Evolutionary conservation across 2,329 filamentous ascomycete genomes (phyloP).

Genomic region (Alternaria triticimaculans): DNA sequence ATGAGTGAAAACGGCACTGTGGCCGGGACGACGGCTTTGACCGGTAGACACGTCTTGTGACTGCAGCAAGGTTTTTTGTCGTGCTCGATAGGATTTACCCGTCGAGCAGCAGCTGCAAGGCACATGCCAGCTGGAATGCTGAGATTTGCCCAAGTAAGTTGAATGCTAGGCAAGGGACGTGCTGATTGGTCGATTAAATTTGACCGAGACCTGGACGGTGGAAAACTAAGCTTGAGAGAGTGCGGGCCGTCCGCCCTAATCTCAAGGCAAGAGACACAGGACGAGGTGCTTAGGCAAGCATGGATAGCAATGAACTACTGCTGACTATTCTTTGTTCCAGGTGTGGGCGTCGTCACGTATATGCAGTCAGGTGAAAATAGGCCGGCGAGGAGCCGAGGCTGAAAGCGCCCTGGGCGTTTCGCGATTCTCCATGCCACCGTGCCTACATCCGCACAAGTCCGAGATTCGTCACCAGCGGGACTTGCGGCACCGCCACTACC

Average conservation of each 20-base stretch:
- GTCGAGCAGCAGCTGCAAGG: constrained; percentile 40
- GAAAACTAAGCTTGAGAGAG: constrained; percentile 29
- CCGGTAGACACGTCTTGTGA: constrained; percentile 43
- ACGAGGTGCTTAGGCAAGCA: constrained; percentile 16
- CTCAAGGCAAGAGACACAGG: constrained; percentile 12
- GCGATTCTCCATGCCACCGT: constrained; percentile 28
- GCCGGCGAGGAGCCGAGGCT: constrained; percentile 25
- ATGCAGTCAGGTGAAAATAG: constrained; percentile 19
- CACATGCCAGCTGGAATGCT: constrained; percentile 31
- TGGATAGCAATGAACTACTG: constrained; percentile 11
- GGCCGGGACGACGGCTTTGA: constrained; percentile 29
- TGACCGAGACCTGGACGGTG: constrained; percentile 29
- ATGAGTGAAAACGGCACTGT: constrained; percentile 24
- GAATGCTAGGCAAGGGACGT: constrained; percentile 12
- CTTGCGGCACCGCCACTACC: constrained; percentile 35
- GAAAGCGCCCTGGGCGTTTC: constrained; percentile 24
- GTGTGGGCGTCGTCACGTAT: constrained; percentile 17
- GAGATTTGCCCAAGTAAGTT: constrained; percentile 9
- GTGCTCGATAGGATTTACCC: constrained; percentile 42
- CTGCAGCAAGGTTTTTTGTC: constrained; percentile 31
- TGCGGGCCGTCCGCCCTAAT: constrained; percentile 37
- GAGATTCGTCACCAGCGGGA: constrained; percentile 40
- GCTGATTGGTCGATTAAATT: constrained; percentile 34
- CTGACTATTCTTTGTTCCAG: constrained; percentile 14
- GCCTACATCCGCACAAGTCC: constrained; percentile 39